phyloP scores from a whole-genome alignment of 1,139 yeast genomes.

The Pneumocystis wakefieldiae region DNA sequence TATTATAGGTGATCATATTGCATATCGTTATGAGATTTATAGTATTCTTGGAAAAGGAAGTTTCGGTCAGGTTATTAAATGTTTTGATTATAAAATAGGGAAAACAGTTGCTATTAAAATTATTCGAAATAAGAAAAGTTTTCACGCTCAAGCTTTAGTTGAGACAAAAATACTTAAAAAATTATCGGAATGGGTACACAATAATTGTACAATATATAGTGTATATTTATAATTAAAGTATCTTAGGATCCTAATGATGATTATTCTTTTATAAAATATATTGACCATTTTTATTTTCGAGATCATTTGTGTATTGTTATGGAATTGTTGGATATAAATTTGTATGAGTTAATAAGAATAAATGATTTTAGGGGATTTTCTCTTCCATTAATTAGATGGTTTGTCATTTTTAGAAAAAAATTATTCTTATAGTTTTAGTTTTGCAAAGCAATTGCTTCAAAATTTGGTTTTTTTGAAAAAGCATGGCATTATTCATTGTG shows the following conservation, averaged over 20 bases:
- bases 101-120: slow-evolving; percentile 56
- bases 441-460: slow-evolving; percentile 41
- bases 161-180: slow-evolving; percentile 57
- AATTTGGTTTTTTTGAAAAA: slow-evolving; percentile 50
- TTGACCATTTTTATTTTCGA: slow-evolving; percentile 62
- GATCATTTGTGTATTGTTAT: slow-evolving; percentile 74
- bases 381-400: slow-evolving; percentile 29
- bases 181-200: slow-evolving; percentile 24
- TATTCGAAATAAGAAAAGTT: slow-evolving; percentile 55
- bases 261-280: slow-evolving; percentile 38
- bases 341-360: slow-evolving; percentile 51
- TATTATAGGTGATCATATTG: slow-evolving; percentile 52
- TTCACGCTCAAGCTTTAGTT: slow-evolving; percentile 65
- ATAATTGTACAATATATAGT: background rate
- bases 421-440: slow-evolving; percentile 13
- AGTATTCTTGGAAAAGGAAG: slow-evolving; percentile 61
- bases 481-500: slow-evolving; percentile 57
- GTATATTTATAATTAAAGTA: slow-evolving; percentile 3
- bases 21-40: slow-evolving; percentile 53
- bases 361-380: slow-evolving; percentile 49
- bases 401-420: slow-evolving; percentile 15
- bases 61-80: slow-evolving; percentile 65
- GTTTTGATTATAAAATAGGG: slow-evolving; percentile 50
- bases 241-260: slow-evolving; percentile 31
- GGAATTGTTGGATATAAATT: slow-evolving; percentile 52